Conservation (phyloP, 2,329 filamentous ascomycete genomes). For the Sclerotinia glacialis region DNA sequence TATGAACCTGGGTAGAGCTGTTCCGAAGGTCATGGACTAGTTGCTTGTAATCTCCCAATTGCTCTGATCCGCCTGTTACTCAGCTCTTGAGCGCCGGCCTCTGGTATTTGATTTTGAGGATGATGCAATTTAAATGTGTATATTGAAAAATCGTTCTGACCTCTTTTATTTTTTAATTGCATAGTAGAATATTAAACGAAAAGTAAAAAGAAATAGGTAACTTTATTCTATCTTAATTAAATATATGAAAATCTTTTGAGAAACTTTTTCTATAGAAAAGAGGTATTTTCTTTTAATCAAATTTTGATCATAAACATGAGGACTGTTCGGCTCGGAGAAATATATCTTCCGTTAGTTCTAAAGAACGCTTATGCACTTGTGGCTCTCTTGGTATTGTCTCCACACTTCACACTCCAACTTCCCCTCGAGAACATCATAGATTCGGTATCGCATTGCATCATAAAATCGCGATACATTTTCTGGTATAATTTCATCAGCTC, state of each 20-base stretch:
- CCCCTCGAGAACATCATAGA: constrained; percentile 12
- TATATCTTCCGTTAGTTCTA: neutral
- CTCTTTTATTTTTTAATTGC: too few relatives aligned
- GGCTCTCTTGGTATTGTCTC: neutral
- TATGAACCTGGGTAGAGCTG: neutral
- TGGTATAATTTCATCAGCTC: neutral
- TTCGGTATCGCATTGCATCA: constrained; percentile 12
- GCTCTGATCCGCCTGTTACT: neutral
- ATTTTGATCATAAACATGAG: too few relatives aligned
- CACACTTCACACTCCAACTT: constrained; percentile 16
- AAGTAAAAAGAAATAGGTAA: too few relatives aligned
- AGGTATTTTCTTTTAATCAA: too few relatives aligned
- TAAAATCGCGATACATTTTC: constrained; percentile 2
- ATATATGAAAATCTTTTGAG: too few relatives aligned
- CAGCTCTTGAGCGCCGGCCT: neutral
- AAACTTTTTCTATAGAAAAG: too few relatives aligned
- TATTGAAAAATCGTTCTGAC: too few relatives aligned
- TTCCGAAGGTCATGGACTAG: neutral
- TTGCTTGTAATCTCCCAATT: neutral
- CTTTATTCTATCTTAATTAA: too few relatives aligned
- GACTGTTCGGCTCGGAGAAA: too few relatives aligned
- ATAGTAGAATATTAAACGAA: too few relatives aligned
- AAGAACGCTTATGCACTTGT: neutral
- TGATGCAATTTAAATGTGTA: too few relatives aligned
- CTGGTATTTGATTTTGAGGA: neutral